phyloP scores from a whole-genome alignment of 169 alveolate genomes.

The Cryptosporidium ubiquitum region DNA sequence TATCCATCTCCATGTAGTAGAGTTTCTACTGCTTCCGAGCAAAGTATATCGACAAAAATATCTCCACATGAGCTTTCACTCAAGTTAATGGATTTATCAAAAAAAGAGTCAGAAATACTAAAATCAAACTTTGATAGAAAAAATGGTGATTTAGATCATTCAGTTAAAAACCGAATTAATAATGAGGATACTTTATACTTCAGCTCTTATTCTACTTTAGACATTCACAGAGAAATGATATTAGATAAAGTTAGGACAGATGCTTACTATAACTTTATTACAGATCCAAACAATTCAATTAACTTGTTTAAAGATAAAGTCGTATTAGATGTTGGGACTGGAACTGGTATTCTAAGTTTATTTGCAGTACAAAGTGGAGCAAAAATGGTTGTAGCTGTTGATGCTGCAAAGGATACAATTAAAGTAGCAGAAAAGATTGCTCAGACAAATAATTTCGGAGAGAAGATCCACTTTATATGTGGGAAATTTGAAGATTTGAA shows the following conservation, averaged over 20 bases:
- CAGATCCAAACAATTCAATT: slow-evolving; percentile 75
- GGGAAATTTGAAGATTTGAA: slow-evolving; percentile 82
- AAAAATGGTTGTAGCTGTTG: slow-evolving; percentile 91
- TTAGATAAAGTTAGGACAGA: slow-evolving; percentile 90
- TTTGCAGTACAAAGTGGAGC: slow-evolving; percentile 92
- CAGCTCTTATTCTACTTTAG: slow-evolving; percentile 88
- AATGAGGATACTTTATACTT: slow-evolving; percentile 84
- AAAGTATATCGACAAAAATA: not conserved
- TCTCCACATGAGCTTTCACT: not conserved
- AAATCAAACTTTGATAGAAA: not conserved
- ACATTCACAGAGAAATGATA: slow-evolving; percentile 93
- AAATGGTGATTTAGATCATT: not conserved
- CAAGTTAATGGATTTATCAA: not conserved
- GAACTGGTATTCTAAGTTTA: slow-evolving; percentile 86
- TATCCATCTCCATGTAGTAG: slow-evolving; percentile 39
- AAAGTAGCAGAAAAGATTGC: slow-evolving; percentile 86
- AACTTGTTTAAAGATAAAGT: slow-evolving; percentile 87
- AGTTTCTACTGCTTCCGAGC: slow-evolving; percentile 20
- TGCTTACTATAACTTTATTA: slow-evolving; percentile 90
- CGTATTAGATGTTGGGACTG: slow-evolving; percentile 89
- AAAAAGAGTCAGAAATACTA: not conserved
- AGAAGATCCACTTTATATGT: slow-evolving; percentile 83
- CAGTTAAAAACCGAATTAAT: not conserved
- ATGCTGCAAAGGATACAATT: slow-evolving; percentile 91
- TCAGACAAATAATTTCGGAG: slow-evolving; percentile 81